Percentiles rank a stretch among this genome's conserved stretches.
These are phyloP conservation scores for Phaffomyces antillensis DNA, from an alignment of 805 yeast species.

Conservation along the genomic window DNA sequence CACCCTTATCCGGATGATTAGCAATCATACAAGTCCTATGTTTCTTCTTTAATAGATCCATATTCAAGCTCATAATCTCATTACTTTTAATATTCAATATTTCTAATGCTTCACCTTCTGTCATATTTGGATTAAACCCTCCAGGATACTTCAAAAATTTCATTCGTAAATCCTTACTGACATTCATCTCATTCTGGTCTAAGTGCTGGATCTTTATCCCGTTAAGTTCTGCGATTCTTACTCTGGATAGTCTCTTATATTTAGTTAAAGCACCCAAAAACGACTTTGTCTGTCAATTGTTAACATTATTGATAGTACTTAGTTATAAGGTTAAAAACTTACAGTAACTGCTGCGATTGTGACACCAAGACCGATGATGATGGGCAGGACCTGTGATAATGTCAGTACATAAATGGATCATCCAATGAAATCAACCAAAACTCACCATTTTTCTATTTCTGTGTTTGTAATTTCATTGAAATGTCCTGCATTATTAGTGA, in stretches of 20 bases:
- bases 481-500: too few relatives aligned
- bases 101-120: conserved; percentile 62
- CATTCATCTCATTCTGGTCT: conserved; percentile 7
- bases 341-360: conserved; percentile 44
- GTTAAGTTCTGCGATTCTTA: conserved; percentile 34
- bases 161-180: conserved; percentile 17
- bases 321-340: conserved; percentile 14
- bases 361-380: conserved; percentile 47
- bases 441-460: not conserved
- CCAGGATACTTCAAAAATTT: conserved; percentile 43
- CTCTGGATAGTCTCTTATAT: conserved; percentile 26
- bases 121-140: conserved; percentile 58
- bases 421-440: not conserved
- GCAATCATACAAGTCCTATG: conserved; percentile 73
- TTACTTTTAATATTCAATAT: conserved; percentile 52
- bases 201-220: conserved; percentile 22
- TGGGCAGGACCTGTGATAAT: conserved; percentile 36
- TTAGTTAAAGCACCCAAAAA: conserved; percentile 27
- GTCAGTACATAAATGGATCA: not conserved
- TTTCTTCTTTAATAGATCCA: conserved; percentile 51
- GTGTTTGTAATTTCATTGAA: too few relatives aligned
- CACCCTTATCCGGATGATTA: conserved; percentile 89
- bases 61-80: conserved; percentile 43
- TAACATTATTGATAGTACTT: not conserved
- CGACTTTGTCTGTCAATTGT: conserved; percentile 25